Conservation (phyloP, 169 alveolate genomes). For the Eimeria mitis region DNA sequence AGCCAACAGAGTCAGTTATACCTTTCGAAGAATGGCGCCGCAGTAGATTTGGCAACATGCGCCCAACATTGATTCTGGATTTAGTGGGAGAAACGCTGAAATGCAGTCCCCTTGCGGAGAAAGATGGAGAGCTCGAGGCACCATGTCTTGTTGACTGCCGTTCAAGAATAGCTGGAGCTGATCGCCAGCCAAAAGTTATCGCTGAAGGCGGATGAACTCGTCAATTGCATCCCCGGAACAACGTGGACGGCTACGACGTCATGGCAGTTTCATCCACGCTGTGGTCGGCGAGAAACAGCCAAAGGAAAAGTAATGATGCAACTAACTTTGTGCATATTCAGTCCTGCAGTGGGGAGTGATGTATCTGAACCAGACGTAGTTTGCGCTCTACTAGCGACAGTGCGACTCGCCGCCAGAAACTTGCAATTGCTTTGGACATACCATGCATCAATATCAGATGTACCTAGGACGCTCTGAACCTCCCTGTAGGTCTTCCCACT, state of each 20-base stretch:
- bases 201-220: background rate
- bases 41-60: slow-evolving; percentile 64
- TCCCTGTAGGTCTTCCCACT: background rate
- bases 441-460: background rate
- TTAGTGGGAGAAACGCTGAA: background rate
- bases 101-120: background rate
- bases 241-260: background rate
- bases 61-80: slow-evolving; percentile 42
- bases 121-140: background rate
- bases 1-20: slow-evolving; percentile 46
- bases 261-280: background rate
- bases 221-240: background rate
- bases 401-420: background rate
- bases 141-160: background rate
- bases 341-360: background rate
- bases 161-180: background rate
- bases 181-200: background rate
- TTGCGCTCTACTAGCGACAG: background rate
- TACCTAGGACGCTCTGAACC: background rate
- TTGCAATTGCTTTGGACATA: background rate
- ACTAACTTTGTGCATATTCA: background rate
- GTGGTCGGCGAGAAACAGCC: background rate
- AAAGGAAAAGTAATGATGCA: background rate
- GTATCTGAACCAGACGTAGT: background rate
- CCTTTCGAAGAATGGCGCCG: slow-evolving; percentile 73